Percentiles rank a stretch among this genome's conserved stretches.
Evolutionary conservation across 805 yeast genomes (phyloP).

Genomic region (Candida hungchunana): DNA sequence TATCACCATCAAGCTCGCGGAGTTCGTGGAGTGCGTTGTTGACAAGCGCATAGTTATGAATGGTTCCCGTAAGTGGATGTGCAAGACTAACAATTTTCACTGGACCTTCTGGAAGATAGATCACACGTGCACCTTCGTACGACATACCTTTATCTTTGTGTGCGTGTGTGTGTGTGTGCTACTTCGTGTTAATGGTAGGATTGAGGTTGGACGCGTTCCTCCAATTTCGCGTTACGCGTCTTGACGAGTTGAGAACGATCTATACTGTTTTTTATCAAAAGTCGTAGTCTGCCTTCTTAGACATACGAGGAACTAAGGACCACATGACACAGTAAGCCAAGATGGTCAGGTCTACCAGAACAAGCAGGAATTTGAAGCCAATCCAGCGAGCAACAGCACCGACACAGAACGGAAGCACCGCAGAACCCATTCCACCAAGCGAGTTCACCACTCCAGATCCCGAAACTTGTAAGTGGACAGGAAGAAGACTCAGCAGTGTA

Average conservation of each 20-base stretch:
- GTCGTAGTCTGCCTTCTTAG: slow-evolving; percentile 4
- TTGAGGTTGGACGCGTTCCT: too few relatives aligned
- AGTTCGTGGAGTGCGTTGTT: slow-evolving; percentile 35
- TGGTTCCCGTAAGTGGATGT: slow-evolving; percentile 16
- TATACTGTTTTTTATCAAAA: slow-evolving; percentile 4
- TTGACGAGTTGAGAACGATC: too few relatives aligned
- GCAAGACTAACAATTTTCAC: slow-evolving; percentile 15
- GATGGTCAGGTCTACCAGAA: slow-evolving; percentile 9
- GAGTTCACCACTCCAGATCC: slow-evolving; percentile 78
- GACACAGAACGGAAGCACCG: slow-evolving; percentile 60
- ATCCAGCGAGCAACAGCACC: slow-evolving; percentile 37
- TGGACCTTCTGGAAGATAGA: slow-evolving; percentile 12
- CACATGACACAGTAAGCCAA: slow-evolving; percentile 11
- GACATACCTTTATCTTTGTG: too few relatives aligned
- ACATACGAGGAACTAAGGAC: slow-evolving; percentile 6
- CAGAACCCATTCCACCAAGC: slow-evolving; percentile 81
- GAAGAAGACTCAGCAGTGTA: slow-evolving; percentile 58
- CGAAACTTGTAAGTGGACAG: slow-evolving; percentile 52
- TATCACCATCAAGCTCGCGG: slow-evolving; percentile 34
- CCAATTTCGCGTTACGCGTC: too few relatives aligned
- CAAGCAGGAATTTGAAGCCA: slow-evolving; percentile 9
- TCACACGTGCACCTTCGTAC: slow-evolving; percentile 9
- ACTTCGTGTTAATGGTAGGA: too few relatives aligned
- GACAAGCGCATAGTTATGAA: slow-evolving; percentile 14
- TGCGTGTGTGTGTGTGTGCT: too few relatives aligned